Base-by-base conservation (phyloP, 2,329 filamentous ascomycete genomes). In the Microcyclosporella mali region DNA sequence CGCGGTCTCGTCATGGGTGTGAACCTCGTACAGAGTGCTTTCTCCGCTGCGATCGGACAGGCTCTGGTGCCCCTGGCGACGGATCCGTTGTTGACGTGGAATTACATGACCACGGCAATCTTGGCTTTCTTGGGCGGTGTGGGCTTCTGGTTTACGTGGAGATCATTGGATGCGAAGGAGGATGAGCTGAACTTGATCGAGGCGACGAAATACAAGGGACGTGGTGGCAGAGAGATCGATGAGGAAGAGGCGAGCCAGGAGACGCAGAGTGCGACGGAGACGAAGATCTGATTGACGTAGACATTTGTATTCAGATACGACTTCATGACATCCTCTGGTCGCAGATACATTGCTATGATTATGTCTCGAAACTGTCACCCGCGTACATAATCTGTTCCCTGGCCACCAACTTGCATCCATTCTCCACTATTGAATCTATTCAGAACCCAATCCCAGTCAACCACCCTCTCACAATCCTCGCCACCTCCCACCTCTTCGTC, bases 91-190 rank as follows among this genome's bases (percentile, higher is more conserved):
- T 71, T 84, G 51, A 60, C 80, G 39, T 84, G 80, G 79, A 75
- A 88, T 67, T 88, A 88, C 64, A 74, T 70, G 7, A 61, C 71
- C 14, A 74, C 84, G 14, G 79, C 82, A 4, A 66, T 78, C 44
- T 69, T 87, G 39, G 75, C 83, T 0, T 73, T 78, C 29, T 39
- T 81, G 6, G 84, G 81, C 28, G 82, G 80, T 17, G 48, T 72
- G 3, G 69, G 71, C 2, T 88, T 88, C 68, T 88, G 82, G 82
- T 61, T 81, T 56, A 77, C 73, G 56, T 85, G 84, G 69, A 67
- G 72, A 30, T 69, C 75, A n/a, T 69, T 84, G 8, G 84, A 88
- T 57, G 66, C 64, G 18, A 69, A 81, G 51, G 85, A 88, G 59
- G 84, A 88, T 61, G 69, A 72, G 55, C 67, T 84, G 52, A 88